Evolutionary conservation across 768 basidiomycete species (phyloP).

Genomic region (Rubroboletus pulcherrimus): DNA sequence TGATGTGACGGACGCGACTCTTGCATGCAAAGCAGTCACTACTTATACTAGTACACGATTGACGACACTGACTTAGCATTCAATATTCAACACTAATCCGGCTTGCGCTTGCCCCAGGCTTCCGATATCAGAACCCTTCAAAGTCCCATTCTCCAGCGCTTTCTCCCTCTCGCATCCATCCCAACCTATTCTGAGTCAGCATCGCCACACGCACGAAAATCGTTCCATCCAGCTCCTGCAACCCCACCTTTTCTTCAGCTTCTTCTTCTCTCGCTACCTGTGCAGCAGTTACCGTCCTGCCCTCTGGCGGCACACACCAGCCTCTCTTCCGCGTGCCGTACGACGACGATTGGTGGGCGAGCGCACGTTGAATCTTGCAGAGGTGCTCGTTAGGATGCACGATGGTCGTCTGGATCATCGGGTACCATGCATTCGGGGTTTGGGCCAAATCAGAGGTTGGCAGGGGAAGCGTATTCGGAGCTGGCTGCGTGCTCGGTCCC

Average conservation of each 20-base stretch:
- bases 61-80: neutral
- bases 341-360: slow-evolving; percentile 40
- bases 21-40: no score
- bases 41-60: neutral
- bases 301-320: slow-evolving; percentile 15
- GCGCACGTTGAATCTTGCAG: slow-evolving; percentile 45
- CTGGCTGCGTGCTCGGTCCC: slow-evolving; percentile 22
- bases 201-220: slow-evolving; percentile 57
- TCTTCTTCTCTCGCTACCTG: slow-evolving; percentile 22
- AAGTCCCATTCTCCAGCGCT: slow-evolving; percentile 20
- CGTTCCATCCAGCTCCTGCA: slow-evolving; percentile 50
- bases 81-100: neutral
- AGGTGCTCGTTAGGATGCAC: slow-evolving; percentile 57
- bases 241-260: slow-evolving; percentile 23
- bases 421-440: slow-evolving; percentile 55
- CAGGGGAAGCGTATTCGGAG: slow-evolving; percentile 23
- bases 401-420: slow-evolving; percentile 49
- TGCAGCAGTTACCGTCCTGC: slow-evolving; percentile 13
- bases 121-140: slow-evolving; percentile 15
- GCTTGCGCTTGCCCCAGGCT: neutral
- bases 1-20: neutral
- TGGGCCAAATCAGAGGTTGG: slow-evolving; percentile 33
- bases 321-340: slow-evolving; percentile 40
- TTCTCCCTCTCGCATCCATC: slow-evolving; percentile 41
- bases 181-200: slow-evolving; percentile 42